These are phyloP conservation scores for Aristolochia contorta DNA, from an alignment of 164 flowering plant species.

Conservation along the genomic window DNA sequence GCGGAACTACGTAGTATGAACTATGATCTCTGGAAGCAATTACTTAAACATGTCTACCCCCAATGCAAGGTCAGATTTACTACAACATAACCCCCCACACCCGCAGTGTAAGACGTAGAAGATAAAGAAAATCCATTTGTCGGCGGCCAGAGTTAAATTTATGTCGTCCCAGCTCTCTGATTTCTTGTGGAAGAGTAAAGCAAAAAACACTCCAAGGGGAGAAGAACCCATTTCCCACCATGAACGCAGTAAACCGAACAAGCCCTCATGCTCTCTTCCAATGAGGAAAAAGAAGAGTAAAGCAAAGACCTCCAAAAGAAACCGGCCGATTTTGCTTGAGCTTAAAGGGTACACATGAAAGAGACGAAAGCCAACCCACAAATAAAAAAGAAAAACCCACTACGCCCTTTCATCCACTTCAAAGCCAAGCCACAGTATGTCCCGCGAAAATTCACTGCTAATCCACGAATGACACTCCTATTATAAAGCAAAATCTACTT, in stretches of 20 bases:
- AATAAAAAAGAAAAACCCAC: conserved; percentile 15
- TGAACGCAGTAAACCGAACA: conserved; percentile 8
- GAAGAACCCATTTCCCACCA: background rate
- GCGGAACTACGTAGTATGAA: too few relatives aligned
- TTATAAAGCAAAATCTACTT: conserved; percentile 41
- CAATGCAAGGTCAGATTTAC: too few relatives aligned
- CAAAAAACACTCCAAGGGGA: background rate
- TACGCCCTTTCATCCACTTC: conserved; percentile 42
- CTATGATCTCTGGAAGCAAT: too few relatives aligned
- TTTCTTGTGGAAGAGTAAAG: conserved; percentile 21
- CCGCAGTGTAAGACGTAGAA: too few relatives aligned
- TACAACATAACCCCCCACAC: too few relatives aligned
- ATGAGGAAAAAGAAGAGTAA: conserved; percentile 11
- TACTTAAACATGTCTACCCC: too few relatives aligned
- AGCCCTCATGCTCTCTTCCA: too few relatives aligned
- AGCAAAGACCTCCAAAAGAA: conserved; percentile 16
- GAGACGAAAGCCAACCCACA: too few relatives aligned
- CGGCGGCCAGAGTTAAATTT: too few relatives aligned
- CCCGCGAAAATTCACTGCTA: conserved; percentile 33
- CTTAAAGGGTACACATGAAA: conserved; percentile 53
- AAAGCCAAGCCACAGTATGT: conserved; percentile 60
- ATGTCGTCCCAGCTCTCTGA: too few relatives aligned
- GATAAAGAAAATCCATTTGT: too few relatives aligned
- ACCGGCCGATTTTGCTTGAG: conserved; percentile 25
- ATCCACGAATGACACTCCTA: conserved; percentile 13